Conservation (phyloP, 176 grass and related monocot species). For the Puccinellia tenuiflora region DNA sequence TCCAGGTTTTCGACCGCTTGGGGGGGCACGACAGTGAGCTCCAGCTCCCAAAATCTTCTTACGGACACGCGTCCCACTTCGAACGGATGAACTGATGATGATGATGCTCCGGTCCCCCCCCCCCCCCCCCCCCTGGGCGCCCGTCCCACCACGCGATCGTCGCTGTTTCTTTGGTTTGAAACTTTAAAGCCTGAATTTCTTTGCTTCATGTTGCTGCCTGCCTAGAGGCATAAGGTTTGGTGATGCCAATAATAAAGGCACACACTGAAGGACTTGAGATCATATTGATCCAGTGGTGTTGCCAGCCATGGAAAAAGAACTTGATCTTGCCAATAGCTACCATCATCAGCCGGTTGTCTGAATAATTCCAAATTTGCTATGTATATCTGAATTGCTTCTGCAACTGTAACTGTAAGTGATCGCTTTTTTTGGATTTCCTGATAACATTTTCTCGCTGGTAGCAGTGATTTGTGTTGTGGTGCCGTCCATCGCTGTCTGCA, state of each 20-base stretch:
- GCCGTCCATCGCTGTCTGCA: neutral
- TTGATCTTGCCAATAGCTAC: neutral
- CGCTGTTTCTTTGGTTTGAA: neutral
- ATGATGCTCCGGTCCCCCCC: neutral
- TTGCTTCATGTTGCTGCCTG: neutral
- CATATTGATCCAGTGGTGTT: neutral
- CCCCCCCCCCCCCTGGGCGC: neutral
- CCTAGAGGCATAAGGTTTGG: neutral
- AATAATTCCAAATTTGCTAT: constrained; percentile 14
- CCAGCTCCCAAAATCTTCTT: constrained; percentile 18
- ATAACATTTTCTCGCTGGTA: neutral
- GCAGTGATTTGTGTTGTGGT: neutral
- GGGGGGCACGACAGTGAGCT: neutral
- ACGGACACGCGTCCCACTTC: neutral
- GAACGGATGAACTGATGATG: constrained; percentile 32
- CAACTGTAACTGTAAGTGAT: neutral
- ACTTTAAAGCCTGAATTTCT: neutral
- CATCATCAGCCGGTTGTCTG: neutral
- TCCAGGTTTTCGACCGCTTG: constrained; percentile 5
- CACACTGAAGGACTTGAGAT: neutral
- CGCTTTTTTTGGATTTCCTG: neutral
- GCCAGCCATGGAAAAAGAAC: neutral
- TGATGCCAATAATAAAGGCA: constrained; percentile 10
- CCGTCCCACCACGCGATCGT: neutral
- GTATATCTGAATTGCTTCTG: neutral